Evolutionary conservation across 805 yeast genomes (phyloP), one percentile per base, ranked within the genome.

Genomic region (Debaryomyces castellii): DNA sequence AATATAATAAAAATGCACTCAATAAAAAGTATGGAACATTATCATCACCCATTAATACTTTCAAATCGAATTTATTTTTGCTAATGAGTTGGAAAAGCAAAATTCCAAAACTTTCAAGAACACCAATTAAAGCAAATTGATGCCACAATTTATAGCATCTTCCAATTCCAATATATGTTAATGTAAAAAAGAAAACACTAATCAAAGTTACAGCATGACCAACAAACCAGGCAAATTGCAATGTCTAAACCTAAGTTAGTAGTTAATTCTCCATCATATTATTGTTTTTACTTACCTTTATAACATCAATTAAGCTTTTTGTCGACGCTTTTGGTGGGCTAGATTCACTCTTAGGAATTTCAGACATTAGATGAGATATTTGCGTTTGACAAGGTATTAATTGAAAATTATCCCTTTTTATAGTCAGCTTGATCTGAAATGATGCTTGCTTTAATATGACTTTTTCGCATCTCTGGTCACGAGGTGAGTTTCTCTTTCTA

Each of bases 221-320:
- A 34, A 68, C 57, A 62, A 87, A 87, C 96, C 96, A 90, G 4
- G 80, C 82, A 54, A 87, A 86, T 64, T 88, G 91, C 46, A 79
- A 62, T 12, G 83, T 73, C 64, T 77, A 41, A 8, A 34, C 5
- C 24, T 9, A 38, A 30, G 50, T 51, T 45, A 30, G 9, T n/a
- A 30, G 9, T 30, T 22, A 22, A 5, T 30, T 30, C 14, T n/a
- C 9, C 5, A 5, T 14, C 5, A 30, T 30, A n/a, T 30, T 10
- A 10, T 10, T n/a, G 5, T 16, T 17, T 8, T 16, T 27, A 54
- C 58, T 36, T 51, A 52, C 57, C 45, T 60, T 49, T 27, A 63
- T 56, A 11, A 62, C 53, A 17, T 53, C 36, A 32, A 55, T 44
- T 40, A 62, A 55, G 46, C 52, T 21, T n/a, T 12, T 14, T 30